These are phyloP conservation scores for Torrubiellomyces zombiae DNA, from an alignment of 2,329 filamentous ascomycete genomes.

Conservation along the genomic window DNA sequence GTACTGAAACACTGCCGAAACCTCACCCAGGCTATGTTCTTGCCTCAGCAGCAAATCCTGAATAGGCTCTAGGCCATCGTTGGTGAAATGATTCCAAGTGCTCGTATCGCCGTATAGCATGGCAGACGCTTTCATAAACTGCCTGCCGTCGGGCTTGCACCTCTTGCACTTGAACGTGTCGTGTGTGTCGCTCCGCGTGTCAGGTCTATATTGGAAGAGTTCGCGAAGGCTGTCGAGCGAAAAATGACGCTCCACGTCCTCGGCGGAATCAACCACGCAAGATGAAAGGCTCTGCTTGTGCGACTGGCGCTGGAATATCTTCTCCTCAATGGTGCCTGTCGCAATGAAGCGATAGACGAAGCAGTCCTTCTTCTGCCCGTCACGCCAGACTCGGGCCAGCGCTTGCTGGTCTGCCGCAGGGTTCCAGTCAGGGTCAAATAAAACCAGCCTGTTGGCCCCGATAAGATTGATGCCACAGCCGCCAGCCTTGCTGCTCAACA, in stretches of 20 bases:
- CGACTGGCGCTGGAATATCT: slow-evolving; percentile 96
- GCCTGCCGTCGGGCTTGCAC: slow-evolving; percentile 73
- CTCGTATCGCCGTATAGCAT: slow-evolving; percentile 97
- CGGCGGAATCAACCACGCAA: slow-evolving; percentile 88
- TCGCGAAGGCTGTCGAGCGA: slow-evolving; percentile 80
- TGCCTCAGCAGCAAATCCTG: slow-evolving; percentile 84
- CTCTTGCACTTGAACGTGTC: slow-evolving; percentile 98
- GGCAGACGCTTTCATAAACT: slow-evolving; percentile 78
- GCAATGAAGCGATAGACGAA: slow-evolving; percentile 99
- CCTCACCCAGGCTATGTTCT: slow-evolving; percentile 60
- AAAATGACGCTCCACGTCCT: slow-evolving; percentile 96
- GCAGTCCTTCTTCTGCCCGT: slow-evolving; percentile 97
- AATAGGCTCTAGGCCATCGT: slow-evolving; percentile 61
- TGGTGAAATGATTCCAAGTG: slow-evolving; percentile 97
- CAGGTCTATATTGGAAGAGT: slow-evolving; percentile 78
- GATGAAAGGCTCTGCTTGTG: slow-evolving; percentile 96
- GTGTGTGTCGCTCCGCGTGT: slow-evolving; percentile 84
- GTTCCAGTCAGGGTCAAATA: slow-evolving; percentile 98
- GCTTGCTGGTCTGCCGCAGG: slow-evolving; percentile 95
- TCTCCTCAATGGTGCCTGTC: slow-evolving; percentile 95
- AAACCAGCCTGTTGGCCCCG: slow-evolving; percentile 80
- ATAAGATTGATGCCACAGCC: slow-evolving; percentile 94
- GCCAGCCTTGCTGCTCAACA: slow-evolving; percentile 93
- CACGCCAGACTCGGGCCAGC: slow-evolving; percentile 92
- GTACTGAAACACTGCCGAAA: slow-evolving; percentile 96